Base-by-base conservation (phyloP, 768 basidiomycete genomes). In the Lyophyllum decastes region DNA sequence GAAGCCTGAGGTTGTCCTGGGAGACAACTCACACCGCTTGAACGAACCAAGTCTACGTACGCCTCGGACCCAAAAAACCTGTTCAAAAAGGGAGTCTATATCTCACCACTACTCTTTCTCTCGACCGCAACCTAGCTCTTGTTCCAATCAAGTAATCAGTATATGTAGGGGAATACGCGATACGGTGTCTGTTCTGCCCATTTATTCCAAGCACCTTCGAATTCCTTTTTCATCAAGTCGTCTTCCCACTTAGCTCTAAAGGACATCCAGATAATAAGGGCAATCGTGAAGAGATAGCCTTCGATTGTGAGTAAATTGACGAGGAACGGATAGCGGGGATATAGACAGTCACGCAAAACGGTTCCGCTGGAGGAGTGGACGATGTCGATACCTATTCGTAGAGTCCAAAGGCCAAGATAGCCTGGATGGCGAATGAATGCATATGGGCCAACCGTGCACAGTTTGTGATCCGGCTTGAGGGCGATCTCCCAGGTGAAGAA, bases 401-500 rank as follows among this genome's bases (percentile, higher is more conserved):
- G 46, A 22, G 10, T 21, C 51, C 50, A 58, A 1, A 58, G 40
- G 16, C 57, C 57, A 17, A 58, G 57, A 27, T 58, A 58, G 38
- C 44, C 22, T 21, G 57, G 57, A 33, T 58, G 57, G 12, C 57
- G 50, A 12, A 58, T 51, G 16, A 58, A 22, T 2, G 57, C 25
- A 41, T 58, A 58, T 21, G 57, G 57, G 7, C 57, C 57, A 19
- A 11, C 41, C 7, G 57, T 58, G 35, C 57, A 58, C 3, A 58
- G 57, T 24, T 58, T 51, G 21, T 58, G 57, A 24, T 44, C 51
- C 10, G 22, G n/a, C 35, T 52, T 58, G 14, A 58, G 27, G 38
- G 51, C 48, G 46, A 58, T 58, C 26, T 58, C 57, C 57, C 57
- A 58, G 27, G 57, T 58, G 27, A 58, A 58, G 30, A 19, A 58